Percentiles rank a stretch among this genome's conserved stretches.
These are phyloP conservation scores for Huntiella moniliformis DNA, from an alignment of 2,329 filamentous ascomycete species.

Conservation along the genomic window DNA sequence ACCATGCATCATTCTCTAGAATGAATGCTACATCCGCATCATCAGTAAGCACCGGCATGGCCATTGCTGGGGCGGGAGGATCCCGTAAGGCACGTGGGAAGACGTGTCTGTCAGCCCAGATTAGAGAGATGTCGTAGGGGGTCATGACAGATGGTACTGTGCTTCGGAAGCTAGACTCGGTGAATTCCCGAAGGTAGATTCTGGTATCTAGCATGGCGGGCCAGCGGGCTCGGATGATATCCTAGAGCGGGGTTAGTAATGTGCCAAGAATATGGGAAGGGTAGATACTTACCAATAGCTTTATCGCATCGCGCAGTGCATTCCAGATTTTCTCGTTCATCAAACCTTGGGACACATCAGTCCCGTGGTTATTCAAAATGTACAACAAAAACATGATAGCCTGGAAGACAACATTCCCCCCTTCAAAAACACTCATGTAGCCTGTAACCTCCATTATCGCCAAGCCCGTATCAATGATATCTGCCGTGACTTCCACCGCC, in stretches of 20 bases:
- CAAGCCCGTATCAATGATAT: conserved; percentile 1
- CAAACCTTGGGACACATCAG: not conserved
- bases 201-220: conserved; percentile 8
- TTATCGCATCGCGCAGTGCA: not conserved
- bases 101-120: no score
- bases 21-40: no score
- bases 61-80: no score
- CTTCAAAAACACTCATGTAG: conserved; percentile 5
- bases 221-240: not conserved
- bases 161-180: conserved; percentile 10
- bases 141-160: not conserved
- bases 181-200: conserved; percentile 12
- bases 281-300: not conserved
- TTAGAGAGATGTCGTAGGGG: no score
- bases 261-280: not conserved
- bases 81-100: no score
- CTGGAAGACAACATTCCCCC: conserved; percentile 6
- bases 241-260: not conserved
- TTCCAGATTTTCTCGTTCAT: not conserved
- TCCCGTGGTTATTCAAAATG: conserved; percentile 4
- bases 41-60: no score
- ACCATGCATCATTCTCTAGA: no score
- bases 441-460: not conserved
- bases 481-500: not conserved
- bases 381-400: conserved; percentile 6